Evolutionary conservation across 116 monocot species (phyloP).

Genomic region (Iris pallida): DNA sequence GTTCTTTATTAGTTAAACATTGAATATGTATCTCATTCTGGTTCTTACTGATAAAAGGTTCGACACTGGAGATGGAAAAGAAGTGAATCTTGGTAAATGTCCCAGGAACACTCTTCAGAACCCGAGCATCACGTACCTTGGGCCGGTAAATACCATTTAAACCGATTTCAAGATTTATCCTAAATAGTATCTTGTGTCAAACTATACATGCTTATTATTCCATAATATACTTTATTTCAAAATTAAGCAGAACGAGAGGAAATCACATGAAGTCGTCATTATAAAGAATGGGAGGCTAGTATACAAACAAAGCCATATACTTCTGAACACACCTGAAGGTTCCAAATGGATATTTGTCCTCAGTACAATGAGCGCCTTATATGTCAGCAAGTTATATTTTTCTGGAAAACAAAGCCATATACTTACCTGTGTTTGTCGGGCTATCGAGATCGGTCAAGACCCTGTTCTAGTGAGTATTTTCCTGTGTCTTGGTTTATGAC

Average conservation of each 20-base stretch:
- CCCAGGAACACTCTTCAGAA: constrained; percentile 68
- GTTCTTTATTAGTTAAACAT: constrained; percentile 1
- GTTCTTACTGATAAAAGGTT: constrained; percentile 38
- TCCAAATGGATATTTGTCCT: constrained; percentile 83
- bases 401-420: no score
- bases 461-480: no score
- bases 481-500: no score
- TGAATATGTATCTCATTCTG: background rate
- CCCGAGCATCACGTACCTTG: constrained; percentile 83
- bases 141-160: constrained; percentile 49
- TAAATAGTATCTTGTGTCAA: background rate
- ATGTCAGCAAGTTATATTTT: constrained; percentile 46
- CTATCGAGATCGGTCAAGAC: no score
- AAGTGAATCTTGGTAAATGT: constrained; percentile 67
- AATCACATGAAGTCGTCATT: constrained; percentile 57
- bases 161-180: background rate
- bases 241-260: constrained; percentile 49
- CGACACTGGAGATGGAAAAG: constrained; percentile 86
- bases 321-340: constrained; percentile 53
- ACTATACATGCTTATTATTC: background rate
- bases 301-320: constrained; percentile 33
- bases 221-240: background rate
- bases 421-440: no score
- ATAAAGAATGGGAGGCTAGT: constrained; percentile 57
- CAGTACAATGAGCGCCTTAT: constrained; percentile 51